Percentiles rank a stretch among this genome's conserved stretches.
Evolutionary conservation across 768 basidiomycete genomes (phyloP).

Genomic region (Termitomyces eurrhizus): DNA sequence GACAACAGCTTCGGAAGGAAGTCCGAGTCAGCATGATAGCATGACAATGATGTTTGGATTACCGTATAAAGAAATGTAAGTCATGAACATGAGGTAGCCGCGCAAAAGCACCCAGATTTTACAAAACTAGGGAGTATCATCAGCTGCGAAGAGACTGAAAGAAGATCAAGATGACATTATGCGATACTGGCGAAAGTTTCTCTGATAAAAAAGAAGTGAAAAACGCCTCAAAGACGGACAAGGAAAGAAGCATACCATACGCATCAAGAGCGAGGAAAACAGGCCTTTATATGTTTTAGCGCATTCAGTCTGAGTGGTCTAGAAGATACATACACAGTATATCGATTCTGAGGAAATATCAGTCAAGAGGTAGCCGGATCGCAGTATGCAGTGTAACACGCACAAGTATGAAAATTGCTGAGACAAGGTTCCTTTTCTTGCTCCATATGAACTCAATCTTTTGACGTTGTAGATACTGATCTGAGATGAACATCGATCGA

Average conservation of each 20-base stretch:
- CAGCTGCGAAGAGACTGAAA: neutral
- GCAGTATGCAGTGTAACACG: neutral
- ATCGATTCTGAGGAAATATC: constrained; percentile 9
- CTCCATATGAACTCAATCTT: constrained; percentile 14
- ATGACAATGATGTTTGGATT: neutral
- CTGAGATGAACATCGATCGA: neutral
- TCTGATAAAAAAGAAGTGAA: neutral
- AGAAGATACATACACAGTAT: constrained; percentile 4
- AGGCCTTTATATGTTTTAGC: neutral
- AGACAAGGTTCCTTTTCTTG: constrained; percentile 8
- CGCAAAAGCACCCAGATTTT: constrained; percentile 9
- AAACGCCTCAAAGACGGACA: neutral
- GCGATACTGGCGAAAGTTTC: neutral
- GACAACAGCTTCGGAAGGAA: constrained; percentile 4
- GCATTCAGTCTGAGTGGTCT: neutral
- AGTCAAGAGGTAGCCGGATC: neutral
- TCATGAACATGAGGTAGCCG: constrained; percentile 9
- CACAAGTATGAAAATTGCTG: constrained; percentile 10
- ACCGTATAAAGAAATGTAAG: constrained; percentile 10
- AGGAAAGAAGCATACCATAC: constrained; percentile 3
- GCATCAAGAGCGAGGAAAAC: constrained; percentile 3
- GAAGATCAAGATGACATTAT: neutral
- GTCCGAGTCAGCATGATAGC: neutral
- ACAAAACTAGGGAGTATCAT: constrained; percentile 10
- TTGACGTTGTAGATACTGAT: neutral